Evolutionary conservation across 208 protist species (phyloP).

Genomic region (Porcisia hertigi): DNA sequence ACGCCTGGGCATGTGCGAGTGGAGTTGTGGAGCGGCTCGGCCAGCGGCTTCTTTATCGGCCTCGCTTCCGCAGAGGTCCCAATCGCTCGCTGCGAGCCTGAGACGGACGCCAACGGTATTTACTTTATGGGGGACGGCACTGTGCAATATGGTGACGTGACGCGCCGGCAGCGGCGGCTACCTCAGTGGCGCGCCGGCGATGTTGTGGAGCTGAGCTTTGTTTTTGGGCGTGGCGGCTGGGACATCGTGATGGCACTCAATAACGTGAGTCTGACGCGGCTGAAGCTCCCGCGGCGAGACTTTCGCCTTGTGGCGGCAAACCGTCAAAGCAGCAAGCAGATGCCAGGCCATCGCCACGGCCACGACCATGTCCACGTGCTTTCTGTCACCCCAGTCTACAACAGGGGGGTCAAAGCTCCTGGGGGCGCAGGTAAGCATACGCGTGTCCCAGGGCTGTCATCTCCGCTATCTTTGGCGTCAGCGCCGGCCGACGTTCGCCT

Average conservation of each 20-base stretch:
- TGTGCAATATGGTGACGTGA: slow-evolving; percentile 27
- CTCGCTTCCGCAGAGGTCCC: slow-evolving; percentile 33
- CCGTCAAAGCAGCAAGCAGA: slow-evolving; percentile 18
- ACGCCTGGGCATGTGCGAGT: slow-evolving; percentile 34
- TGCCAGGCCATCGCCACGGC: slow-evolving; percentile 19
- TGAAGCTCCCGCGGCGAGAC: slow-evolving; percentile 39
- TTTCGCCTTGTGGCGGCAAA: slow-evolving; percentile 32
- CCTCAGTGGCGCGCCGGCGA: slow-evolving; percentile 47
- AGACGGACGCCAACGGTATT: slow-evolving; percentile 32
- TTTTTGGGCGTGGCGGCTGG: slow-evolving; percentile 44
- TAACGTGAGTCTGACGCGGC: slow-evolving; percentile 37
- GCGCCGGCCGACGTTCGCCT: slow-evolving; percentile 32
- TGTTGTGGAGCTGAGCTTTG: slow-evolving; percentile 44
- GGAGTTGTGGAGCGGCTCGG: slow-evolving; percentile 27
- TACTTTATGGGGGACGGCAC: slow-evolving; percentile 42
- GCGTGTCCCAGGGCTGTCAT: neutral
- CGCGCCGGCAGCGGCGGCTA: slow-evolving; percentile 29
- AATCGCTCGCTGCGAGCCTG: slow-evolving; percentile 12
- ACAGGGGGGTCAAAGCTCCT: neutral
- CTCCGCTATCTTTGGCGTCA: neutral
- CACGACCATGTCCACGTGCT: slow-evolving; percentile 34
- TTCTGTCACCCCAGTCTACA: slow-evolving; percentile 19
- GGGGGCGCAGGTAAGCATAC: neutral
- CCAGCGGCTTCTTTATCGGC: slow-evolving; percentile 32
- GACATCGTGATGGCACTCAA: slow-evolving; percentile 52